Evolutionary conservation across 163 green algal genomes (phyloP), one percentile per base, ranked within the genome.

Genomic region (Prototheca wickerhamii): DNA sequence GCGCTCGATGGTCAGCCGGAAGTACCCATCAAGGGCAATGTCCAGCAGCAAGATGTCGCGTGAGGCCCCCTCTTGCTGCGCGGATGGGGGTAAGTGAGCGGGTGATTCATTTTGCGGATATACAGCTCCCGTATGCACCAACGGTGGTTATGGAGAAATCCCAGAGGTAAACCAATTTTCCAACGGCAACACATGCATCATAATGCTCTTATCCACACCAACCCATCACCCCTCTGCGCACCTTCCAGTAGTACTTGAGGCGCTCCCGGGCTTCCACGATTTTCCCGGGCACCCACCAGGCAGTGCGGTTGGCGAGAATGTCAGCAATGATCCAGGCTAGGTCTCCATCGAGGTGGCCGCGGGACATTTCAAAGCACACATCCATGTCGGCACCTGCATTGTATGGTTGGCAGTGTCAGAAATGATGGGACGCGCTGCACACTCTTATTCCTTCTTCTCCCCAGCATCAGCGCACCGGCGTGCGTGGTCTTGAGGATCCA

Each of bases 201-300:
- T n/a, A n/a, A n/a, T n/a, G n/a, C n/a, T 15, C 37, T 10, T 10
- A 44, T 44, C 37, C 10, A 15, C 10, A 15, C 10, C 10, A 10
- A 44, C 10, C 37, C 37, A 44, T 10, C 37, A 44, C 37, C 10
- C 37, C 37, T 44, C 10, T 44, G 37, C 74, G 18, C 49, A 88
- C 81, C 79, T 86, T 72, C 84, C 88, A 95, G 60, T 85, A 79
- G 23, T 53, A 44, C 65, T 76, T 74, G 26, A 96, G 68, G 2
- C 78, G 54, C 46, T 83, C 31, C 1, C 90, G 79, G 4, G 86
- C 68, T 70, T 95, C 84, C 54, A 97, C 83, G 21, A 94, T 86
- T 76, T 97, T 96, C 60, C 84, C 87, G 3, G 90, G 88, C 49
- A 91, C 87, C 90, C 90, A 97, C 88, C 88, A 95, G 46, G 82